Evolutionary conservation across 192 early-diverging fungal genomes (phyloP), one percentile per base, ranked within the genome.

Genomic region (Backusella circina): DNA sequence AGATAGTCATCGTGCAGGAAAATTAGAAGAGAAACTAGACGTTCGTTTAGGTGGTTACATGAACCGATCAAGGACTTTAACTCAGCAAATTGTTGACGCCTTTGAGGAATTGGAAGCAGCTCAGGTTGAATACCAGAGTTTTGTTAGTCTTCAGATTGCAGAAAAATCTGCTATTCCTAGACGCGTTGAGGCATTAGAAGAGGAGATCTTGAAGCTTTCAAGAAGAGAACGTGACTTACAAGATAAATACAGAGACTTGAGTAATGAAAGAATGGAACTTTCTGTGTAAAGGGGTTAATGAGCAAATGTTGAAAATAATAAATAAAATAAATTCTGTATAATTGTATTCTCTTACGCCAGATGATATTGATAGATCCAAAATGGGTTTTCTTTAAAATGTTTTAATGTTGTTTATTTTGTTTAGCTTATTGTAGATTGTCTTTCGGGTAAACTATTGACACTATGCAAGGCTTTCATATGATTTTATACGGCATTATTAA

Each of bases 11-110:
- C 87, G 86, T 39, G 96, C 95, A 13, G 80, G 85, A n/a, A 97
- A 97, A 80, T 69, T 94, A 16, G 97, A 99, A 79, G 94, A 94
- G 76, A 93, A 93, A 71, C 78, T 96, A 26, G 86, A 81, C 13
- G 85, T 97, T 16, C 85, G 85, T 7, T 80, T 97, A 50, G 96
- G 96, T 65, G 96, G 96, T 32, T 95, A 96, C 80, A 88, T 93
- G 84, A 77, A 86, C 5, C 89, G 95, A 35, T 85, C 91, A 13
- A 86, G 85, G 65, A 76, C 86, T 67, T 76, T 97, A 26, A 50
- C 78, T n/a, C 87, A 89, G 18, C 89, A 95, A 51, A 83, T 94
- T 12, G 38, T 73, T 0, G 80, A 83, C 8, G 82, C 86, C 0
- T 89, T 84, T 79, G 88, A 90, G 41, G 90, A 90, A 47, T 76